These are phyloP conservation scores for Lentinula novae-zelandiae DNA, from an alignment of 1,284 basidiomycete species.

Conservation along the genomic window DNA sequence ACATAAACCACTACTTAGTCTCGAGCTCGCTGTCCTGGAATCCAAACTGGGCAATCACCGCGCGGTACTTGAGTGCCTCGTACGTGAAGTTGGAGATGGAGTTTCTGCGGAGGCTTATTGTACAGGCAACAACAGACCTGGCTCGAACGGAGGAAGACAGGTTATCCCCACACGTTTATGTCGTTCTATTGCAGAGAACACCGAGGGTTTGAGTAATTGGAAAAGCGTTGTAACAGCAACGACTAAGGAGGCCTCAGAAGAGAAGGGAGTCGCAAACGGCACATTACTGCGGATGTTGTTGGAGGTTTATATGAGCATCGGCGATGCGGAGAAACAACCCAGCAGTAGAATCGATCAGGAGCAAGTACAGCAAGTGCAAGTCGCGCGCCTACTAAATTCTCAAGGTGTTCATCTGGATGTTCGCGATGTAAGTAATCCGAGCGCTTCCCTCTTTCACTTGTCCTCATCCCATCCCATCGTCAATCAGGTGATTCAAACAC, in stretches of 20 bases:
- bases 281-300: slow-evolving; percentile 67
- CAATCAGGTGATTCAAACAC: slow-evolving; percentile 59
- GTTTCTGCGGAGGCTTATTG: slow-evolving; percentile 82
- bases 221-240: slow-evolving; percentile 17
- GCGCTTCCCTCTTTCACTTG: slow-evolving; percentile 3
- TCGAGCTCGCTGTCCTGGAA: slow-evolving; percentile 78
- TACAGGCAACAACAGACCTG: slow-evolving; percentile 41
- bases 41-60: slow-evolving; percentile 73
- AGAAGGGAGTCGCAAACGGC: slow-evolving; percentile 49
- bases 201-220: slow-evolving; percentile 10
- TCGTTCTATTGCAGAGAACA: slow-evolving; percentile 43
- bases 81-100: slow-evolving; percentile 68
- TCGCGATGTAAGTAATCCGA: slow-evolving; percentile 53
- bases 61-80: slow-evolving; percentile 64
- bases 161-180: slow-evolving; percentile 65
- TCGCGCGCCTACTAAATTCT: slow-evolving; percentile 70
- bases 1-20: slow-evolving; percentile 50
- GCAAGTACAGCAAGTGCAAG: slow-evolving; percentile 44
- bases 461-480: not conserved
- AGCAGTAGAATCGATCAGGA: not conserved
- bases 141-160: slow-evolving; percentile 37
- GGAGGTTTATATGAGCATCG: slow-evolving; percentile 67
- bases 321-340: slow-evolving; percentile 37
- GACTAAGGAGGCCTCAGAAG: slow-evolving; percentile 35
- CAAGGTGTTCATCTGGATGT: slow-evolving; percentile 79